Evolutionary conservation across 163 green algal genomes (phyloP).

Genomic region (Scenedesmus sp.): DNA sequence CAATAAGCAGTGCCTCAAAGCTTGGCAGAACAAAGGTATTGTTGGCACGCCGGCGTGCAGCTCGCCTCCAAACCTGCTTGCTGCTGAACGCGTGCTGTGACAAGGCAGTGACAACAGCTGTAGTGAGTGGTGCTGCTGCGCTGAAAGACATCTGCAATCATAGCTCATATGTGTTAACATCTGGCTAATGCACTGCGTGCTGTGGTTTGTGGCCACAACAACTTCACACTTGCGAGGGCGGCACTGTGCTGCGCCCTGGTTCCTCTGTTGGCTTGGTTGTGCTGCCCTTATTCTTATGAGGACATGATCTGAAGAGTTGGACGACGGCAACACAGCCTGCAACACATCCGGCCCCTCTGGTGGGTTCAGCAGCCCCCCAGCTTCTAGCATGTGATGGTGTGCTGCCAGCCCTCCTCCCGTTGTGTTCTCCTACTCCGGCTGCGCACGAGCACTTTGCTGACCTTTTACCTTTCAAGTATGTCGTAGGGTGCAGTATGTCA

Average conservation of each 20-base stretch:
- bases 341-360: background rate
- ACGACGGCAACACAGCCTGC: background rate
- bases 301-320: background rate
- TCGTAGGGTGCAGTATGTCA: conserved; percentile 26
- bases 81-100: background rate
- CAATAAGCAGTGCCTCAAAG: background rate
- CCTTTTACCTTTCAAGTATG: background rate
- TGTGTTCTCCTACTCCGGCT: background rate
- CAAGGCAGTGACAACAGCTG: background rate
- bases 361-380: background rate
- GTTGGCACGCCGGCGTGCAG: too few relatives aligned
- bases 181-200: background rate
- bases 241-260: background rate
- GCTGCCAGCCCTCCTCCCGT: background rate
- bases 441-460: background rate
- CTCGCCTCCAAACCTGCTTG: background rate
- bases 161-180: too few relatives aligned
- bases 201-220: too few relatives aligned
- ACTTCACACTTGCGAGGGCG: background rate
- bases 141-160: too few relatives aligned
- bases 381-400: background rate
- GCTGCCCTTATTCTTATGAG: background rate
- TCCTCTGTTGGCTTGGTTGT: background rate
- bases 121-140: too few relatives aligned
- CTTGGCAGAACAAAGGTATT: background rate